A percentile compares a stretch with the other conserved stretches of the same genome.
Evolutionary conservation across 2,329 filamentous ascomycete species (phyloP).

Genomic region (Calonectria montana): DNA sequence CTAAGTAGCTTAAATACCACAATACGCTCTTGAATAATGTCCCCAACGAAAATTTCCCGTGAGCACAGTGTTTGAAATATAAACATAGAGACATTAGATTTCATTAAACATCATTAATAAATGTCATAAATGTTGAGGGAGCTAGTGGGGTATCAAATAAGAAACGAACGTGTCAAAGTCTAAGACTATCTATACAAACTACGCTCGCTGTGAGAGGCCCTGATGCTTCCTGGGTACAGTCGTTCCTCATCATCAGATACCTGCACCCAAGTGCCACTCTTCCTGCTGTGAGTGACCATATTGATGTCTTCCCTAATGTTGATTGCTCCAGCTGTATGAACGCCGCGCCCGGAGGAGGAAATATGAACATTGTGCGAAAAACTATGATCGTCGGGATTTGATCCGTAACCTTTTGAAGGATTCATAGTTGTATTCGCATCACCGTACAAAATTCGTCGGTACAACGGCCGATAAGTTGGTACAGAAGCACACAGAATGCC

Average conservation of each 20-base stretch:
- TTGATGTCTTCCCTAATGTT: constrained; percentile 2
- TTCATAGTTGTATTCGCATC: neutral
- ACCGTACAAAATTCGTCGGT: neutral
- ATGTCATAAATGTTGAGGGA: neutral
- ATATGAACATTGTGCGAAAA: neutral
- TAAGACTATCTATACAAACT: constrained; percentile 1
- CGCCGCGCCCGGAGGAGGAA: neutral
- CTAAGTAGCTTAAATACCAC: too few species aligned
- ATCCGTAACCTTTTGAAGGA: neutral
- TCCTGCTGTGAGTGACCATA: neutral
- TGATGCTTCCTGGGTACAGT: neutral
- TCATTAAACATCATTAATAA: neutral
- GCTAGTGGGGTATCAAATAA: neutral
- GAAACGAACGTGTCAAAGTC: neutral
- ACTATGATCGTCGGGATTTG: neutral
- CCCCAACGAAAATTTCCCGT: too few species aligned
- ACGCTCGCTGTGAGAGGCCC: neutral
- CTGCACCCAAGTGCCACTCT: neutral
- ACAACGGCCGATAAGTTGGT: neutral
- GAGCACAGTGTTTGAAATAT: too few species aligned
- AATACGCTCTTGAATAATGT: neutral
- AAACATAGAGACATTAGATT: neutral
- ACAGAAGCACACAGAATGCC: constrained; percentile 1
- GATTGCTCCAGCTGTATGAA: neutral
- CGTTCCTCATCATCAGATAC: neutral